A percentile compares a stretch with the other conserved stretches of the same genome.
These are phyloP conservation scores for Planoprotostelium fungivorum DNA, from an alignment of 78 protist genomes.

Conservation along the genomic window DNA sequence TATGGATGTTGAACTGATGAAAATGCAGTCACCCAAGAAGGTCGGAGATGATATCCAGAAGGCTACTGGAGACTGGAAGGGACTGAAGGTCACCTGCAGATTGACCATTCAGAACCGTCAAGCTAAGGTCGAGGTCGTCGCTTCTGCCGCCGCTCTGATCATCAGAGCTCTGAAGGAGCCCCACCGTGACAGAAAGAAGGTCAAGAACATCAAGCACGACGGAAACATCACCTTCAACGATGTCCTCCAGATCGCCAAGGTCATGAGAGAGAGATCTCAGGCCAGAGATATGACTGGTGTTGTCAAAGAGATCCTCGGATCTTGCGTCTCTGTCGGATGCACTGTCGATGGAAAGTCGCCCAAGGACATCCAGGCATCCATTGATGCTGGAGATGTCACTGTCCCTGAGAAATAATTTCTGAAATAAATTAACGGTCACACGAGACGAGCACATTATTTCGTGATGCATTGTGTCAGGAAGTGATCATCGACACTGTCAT, in stretches of 20 bases:
- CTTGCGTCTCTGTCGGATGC: slow-evolving; percentile 92
- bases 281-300: slow-evolving; percentile 85
- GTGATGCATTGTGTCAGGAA: no score
- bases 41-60: slow-evolving; percentile 97
- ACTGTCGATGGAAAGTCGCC: slow-evolving; percentile 88
- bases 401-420: slow-evolving; percentile 19
- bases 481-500: no score
- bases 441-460: no score
- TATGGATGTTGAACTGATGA: neutral
- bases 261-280: slow-evolving; percentile 78
- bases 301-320: slow-evolving; percentile 95
- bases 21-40: slow-evolving; percentile 87
- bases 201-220: slow-evolving; percentile 93
- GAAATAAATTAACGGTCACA: slow-evolving; percentile 9
- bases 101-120: slow-evolving; percentile 95
- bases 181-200: slow-evolving; percentile 97
- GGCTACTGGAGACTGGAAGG: slow-evolving; percentile 95
- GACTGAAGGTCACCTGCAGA: slow-evolving; percentile 87
- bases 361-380: slow-evolving; percentile 66
- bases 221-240: slow-evolving; percentile 94
- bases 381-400: slow-evolving; percentile 61
- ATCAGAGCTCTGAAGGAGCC: slow-evolving; percentile 98
- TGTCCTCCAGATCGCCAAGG: slow-evolving; percentile 81
- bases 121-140: slow-evolving; percentile 90
- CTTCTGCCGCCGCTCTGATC: slow-evolving; percentile 93